Conservation (phyloP, 2,329 filamentous ascomycete species). For the Xylariaceae sp. region DNA sequence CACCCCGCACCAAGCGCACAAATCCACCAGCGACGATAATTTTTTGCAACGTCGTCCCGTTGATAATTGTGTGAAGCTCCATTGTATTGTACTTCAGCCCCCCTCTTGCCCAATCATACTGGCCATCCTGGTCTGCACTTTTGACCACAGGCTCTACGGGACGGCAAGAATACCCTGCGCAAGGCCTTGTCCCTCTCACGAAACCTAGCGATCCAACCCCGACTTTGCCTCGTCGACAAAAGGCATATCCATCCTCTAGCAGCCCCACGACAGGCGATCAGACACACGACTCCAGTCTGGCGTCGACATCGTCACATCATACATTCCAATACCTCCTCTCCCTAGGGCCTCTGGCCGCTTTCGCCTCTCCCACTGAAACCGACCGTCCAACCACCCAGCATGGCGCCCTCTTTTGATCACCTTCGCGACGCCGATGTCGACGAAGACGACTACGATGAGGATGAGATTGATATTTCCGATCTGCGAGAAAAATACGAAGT, state of each 20-base stretch:
- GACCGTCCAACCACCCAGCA: conserved; percentile 46
- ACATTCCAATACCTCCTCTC: background rate
- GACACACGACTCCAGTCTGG: background rate
- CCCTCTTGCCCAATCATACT: conserved; percentile 14
- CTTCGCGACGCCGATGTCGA: conserved; percentile 85
- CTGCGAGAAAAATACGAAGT: conserved; percentile 93
- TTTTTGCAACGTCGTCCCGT: conserved; percentile 4
- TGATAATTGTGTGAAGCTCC: conserved; percentile 14
- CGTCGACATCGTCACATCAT: background rate
- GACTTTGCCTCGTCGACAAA: background rate
- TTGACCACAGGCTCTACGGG: background rate
- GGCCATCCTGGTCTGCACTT: conserved; percentile 1
- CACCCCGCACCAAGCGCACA: conserved; percentile 20
- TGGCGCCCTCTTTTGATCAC: conserved; percentile 92
- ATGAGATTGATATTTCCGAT: conserved; percentile 93
- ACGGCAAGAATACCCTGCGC: background rate
- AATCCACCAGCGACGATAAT: conserved; percentile 11
- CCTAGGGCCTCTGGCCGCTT: conserved; percentile 1
- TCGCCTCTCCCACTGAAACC: conserved; percentile 4
- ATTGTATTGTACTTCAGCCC: background rate
- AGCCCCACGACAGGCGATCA: background rate
- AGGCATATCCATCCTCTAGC: background rate
- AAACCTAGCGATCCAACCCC: background rate
- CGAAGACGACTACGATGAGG: conserved; percentile 80
- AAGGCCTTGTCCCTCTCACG: background rate